phyloP scores from a whole-genome alignment of 495 filamentous ascomycete species.

The Lasiosphaeris hirsuta region DNA sequence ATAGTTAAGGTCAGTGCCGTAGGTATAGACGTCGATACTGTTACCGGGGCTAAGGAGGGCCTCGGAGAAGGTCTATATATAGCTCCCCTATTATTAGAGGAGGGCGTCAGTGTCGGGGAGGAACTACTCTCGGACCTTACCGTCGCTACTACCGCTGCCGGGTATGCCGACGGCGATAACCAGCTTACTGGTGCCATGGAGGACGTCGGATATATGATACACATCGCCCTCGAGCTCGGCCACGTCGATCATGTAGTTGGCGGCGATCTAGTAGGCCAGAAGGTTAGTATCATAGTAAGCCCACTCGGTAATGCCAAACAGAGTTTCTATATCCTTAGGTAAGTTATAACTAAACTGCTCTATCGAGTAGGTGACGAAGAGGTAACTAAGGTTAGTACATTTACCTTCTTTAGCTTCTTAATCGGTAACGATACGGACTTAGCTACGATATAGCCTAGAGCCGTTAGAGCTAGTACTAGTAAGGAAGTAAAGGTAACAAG shows the following conservation, averaged over 20 bases:
- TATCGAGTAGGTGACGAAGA: conserved; percentile 16
- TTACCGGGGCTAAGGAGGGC: conserved; percentile 34
- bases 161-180: conserved; percentile 3
- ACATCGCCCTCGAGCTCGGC: conserved; percentile 4
- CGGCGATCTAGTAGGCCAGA: conserved; percentile 5
- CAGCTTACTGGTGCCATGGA: conserved; percentile 12
- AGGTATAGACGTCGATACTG: background rate
- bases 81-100: conserved; percentile 34
- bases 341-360: conserved; percentile 10
- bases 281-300: conserved; percentile 3
- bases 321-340: background rate
- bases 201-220: conserved; percentile 16
- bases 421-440: background rate
- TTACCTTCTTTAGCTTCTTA: background rate
- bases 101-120: conserved; percentile 1
- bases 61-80: conserved; percentile 50
- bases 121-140: background rate
- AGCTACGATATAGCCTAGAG: background rate
- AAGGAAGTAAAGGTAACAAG: conserved; percentile 15
- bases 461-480: background rate
- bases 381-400: background rate
- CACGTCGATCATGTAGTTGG: background rate
- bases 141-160: too few species aligned
- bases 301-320: conserved; percentile 6
- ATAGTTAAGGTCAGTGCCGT: too few species aligned